phyloP scores from a whole-genome alignment of 2,329 filamentous ascomycete genomes.

The Talaromyces funiculosus region DNA sequence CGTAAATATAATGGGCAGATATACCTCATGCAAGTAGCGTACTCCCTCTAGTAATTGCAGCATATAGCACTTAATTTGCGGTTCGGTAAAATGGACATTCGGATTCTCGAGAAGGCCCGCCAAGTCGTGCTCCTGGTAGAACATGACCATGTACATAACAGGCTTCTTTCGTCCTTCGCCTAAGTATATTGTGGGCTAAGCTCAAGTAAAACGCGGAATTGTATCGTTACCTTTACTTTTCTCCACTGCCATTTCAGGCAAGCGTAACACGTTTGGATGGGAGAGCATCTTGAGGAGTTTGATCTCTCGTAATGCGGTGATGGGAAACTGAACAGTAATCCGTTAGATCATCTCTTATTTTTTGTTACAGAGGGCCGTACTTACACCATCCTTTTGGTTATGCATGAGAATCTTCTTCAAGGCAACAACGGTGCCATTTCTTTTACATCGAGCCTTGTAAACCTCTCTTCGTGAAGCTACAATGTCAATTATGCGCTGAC shows the following conservation, averaged over 20 bases:
- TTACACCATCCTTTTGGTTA: constrained; percentile 91
- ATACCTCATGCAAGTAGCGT: constrained; percentile 75
- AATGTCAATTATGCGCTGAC: background rate
- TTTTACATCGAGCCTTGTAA: constrained; percentile 76
- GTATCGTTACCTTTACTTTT: constrained; percentile 50
- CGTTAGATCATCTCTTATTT: background rate
- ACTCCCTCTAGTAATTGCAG: constrained; percentile 85
- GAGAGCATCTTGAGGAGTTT: constrained; percentile 94
- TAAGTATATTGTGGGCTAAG: constrained; percentile 28
- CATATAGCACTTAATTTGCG: constrained; percentile 98
- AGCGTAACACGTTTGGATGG: constrained; percentile 76
- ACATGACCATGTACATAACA: constrained; percentile 97
- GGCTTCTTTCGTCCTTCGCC: constrained; percentile 68
- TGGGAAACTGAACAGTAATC: constrained; percentile 64
- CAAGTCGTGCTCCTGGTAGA: constrained; percentile 99
- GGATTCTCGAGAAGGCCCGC: constrained; percentile 95
- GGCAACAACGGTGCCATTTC: constrained; percentile 69
- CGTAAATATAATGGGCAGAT: constrained; percentile 4
- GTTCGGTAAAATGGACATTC: constrained; percentile 74
- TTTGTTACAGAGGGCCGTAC: constrained; percentile 24
- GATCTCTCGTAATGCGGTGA: constrained; percentile 94
- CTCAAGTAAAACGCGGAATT: constrained; percentile 5
- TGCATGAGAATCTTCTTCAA: constrained; percentile 99
- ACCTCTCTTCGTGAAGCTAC: constrained; percentile 59
- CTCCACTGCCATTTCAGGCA: constrained; percentile 97